These are phyloP conservation scores for Clarireedia sp. DNA, from an alignment of 2,329 filamentous ascomycete species.

Conservation along the genomic window DNA sequence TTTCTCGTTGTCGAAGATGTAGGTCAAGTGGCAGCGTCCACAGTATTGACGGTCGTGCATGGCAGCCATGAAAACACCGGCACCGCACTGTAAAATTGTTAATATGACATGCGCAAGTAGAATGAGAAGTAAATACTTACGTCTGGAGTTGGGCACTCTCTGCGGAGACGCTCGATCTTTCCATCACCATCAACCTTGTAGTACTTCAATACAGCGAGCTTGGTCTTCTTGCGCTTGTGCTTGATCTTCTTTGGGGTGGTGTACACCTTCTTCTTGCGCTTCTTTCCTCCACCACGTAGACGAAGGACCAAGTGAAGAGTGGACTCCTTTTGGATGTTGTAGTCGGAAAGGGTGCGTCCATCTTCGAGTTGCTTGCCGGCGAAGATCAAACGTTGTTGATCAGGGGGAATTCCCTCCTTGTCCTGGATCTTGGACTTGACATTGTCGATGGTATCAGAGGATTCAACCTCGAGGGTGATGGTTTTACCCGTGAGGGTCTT, in stretches of 20 bases:
- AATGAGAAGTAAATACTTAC: conserved; percentile 42
- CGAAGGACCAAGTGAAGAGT: conserved; percentile 97
- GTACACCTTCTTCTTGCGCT: conserved; percentile 99
- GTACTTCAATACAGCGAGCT: conserved; percentile 99
- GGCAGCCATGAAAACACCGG: conserved; percentile 99
- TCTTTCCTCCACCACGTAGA: conserved; percentile 98
- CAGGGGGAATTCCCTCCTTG: conserved; percentile 99
- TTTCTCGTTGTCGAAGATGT: conserved; percentile 58
- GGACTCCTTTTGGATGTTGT: conserved; percentile 99
- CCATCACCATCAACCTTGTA: conserved; percentile 99
- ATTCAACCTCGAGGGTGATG: conserved; percentile 99
- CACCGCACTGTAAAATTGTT: conserved; percentile 67
- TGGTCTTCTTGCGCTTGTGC: conserved; percentile 99
- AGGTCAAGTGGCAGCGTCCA: conserved; percentile 64
- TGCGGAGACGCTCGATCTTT: conserved; percentile 98
- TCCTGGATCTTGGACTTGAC: conserved; percentile 98
- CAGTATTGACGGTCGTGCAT: conserved; percentile 91
- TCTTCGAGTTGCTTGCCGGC: conserved; percentile 99
- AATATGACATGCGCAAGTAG: conserved; percentile 23
- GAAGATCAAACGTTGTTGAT: conserved; percentile 99
- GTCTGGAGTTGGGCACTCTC: conserved; percentile 90
- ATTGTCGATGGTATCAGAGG: conserved; percentile 99
- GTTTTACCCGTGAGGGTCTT: conserved; percentile 96
- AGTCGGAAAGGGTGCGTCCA: conserved; percentile 96
- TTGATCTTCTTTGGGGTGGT: conserved; percentile 99